These are phyloP conservation scores for Anaeramoeba flamelloides DNA, from an alignment of 78 protist genomes.

Conservation along the genomic window DNA sequence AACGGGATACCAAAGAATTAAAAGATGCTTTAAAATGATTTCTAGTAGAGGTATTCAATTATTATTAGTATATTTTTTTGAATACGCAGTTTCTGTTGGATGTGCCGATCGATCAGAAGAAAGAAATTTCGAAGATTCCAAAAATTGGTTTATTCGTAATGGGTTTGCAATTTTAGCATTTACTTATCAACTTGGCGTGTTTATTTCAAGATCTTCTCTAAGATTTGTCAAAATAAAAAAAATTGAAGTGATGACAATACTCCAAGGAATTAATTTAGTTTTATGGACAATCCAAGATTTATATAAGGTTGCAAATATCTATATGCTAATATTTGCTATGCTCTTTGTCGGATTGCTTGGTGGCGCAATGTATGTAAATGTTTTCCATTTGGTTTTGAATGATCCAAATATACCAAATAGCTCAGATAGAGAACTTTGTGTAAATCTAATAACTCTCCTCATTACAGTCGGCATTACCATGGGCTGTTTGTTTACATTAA, in stretches of 20 bases:
- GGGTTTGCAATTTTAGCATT: conserved; percentile 4
- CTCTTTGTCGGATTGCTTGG: conserved; percentile 59
- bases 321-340: conserved; percentile 31
- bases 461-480: conserved; percentile 40
- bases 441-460: conserved; percentile 34
- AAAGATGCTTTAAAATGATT: background rate
- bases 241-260: conserved; percentile 40
- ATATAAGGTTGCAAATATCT: conserved; percentile 16
- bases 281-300: conserved; percentile 45
- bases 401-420: conserved; percentile 10
- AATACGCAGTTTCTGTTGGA: background rate
- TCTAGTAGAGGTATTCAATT: background rate
- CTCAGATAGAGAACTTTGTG: conserved; percentile 39
- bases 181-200: conserved; percentile 49
- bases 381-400: conserved; percentile 29
- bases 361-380: conserved; percentile 55
- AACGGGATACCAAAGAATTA: background rate
- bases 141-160: background rate
- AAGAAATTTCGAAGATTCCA: background rate
- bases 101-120: background rate
- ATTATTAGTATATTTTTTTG: background rate
- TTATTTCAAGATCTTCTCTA: conserved; percentile 45
- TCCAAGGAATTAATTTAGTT: conserved; percentile 44
- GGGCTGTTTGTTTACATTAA: conserved; percentile 15
- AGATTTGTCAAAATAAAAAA: conserved; percentile 27